phyloP scores from a whole-genome alignment of 2,329 filamentous ascomycete species.

The Pseudogymnoascus sp. region DNA sequence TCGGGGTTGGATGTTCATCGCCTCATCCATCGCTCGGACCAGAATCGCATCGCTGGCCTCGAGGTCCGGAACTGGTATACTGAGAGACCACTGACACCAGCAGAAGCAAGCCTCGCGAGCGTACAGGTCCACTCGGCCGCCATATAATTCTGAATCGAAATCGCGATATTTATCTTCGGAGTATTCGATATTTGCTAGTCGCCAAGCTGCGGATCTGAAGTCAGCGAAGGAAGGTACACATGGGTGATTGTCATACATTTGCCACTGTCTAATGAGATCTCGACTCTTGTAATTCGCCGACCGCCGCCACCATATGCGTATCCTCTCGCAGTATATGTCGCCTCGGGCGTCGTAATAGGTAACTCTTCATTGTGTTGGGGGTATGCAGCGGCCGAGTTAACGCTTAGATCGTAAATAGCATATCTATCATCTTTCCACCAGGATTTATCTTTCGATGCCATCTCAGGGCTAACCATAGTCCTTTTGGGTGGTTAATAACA shows the following conservation, averaged over 20 bases:
- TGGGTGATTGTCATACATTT: conserved; percentile 33
- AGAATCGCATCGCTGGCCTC: conserved; percentile 61
- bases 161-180: conserved; percentile 76
- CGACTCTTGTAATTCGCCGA: conserved; percentile 71
- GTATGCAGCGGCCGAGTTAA: conserved; percentile 74
- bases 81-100: conserved; percentile 86
- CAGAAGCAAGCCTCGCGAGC: conserved; percentile 79
- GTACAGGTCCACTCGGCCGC: conserved; percentile 69
- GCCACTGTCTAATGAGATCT: conserved; percentile 76
- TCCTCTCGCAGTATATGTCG: conserved; percentile 59
- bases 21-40: conserved; percentile 82
- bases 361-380: conserved; percentile 70
- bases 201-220: conserved; percentile 44
- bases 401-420: conserved; percentile 84
- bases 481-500: background rate
- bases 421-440: conserved; percentile 88
- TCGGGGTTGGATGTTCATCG: conserved; percentile 74
- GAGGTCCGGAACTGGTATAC: conserved; percentile 55
- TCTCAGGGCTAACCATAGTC: conserved; percentile 76
- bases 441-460: conserved; percentile 61
- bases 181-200: conserved; percentile 67
- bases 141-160: conserved; percentile 58
- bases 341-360: conserved; percentile 36
- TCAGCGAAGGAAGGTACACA: background rate
- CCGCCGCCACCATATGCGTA: conserved; percentile 89